These are phyloP conservation scores for Rhizopogon salebrosus DNA, from an alignment of 768 basidiomycete species.

Conservation along the genomic window DNA sequence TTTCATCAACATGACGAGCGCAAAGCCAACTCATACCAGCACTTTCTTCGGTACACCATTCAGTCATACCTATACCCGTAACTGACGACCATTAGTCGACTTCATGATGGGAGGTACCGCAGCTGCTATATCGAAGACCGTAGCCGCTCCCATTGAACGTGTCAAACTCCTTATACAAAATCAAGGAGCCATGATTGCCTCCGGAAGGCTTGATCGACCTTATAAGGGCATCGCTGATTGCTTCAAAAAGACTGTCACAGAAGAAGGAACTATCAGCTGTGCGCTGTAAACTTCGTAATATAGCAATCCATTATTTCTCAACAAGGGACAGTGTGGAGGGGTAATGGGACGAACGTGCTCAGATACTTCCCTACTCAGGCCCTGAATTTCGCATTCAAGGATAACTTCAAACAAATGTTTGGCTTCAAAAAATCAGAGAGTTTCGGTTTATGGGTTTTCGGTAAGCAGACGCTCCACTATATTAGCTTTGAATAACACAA, in stretches of 20 bases:
- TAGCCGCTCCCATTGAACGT: conserved; percentile 36
- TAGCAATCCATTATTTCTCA: neutral
- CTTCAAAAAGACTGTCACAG: conserved; percentile 27
- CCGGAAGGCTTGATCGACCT: conserved; percentile 32
- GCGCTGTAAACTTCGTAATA: conserved; percentile 10
- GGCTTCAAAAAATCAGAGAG: conserved; percentile 32
- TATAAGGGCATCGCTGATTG: conserved; percentile 32
- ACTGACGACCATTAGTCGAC: conserved; percentile 22
- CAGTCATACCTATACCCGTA: neutral
- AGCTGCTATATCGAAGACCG: conserved; percentile 33
- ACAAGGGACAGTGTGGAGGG: conserved; percentile 35
- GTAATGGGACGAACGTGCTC: conserved; percentile 38
- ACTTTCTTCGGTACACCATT: conserved; percentile 15
- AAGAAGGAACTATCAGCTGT: conserved; percentile 36
- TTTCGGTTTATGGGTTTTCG: conserved; percentile 32
- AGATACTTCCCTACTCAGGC: conserved; percentile 45
- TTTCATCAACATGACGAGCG: neutral
- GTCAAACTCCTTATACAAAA: conserved; percentile 37
- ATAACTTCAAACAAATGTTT: conserved; percentile 34
- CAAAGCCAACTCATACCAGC: conserved; percentile 2
- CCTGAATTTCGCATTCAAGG: conserved; percentile 45
- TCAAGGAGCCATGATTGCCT: conserved; percentile 30
- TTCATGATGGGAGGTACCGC: conserved; percentile 34
- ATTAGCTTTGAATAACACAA: neutral
- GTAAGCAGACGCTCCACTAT: conserved; percentile 8